Evolutionary conservation across 2,329 filamentous ascomycete species (phyloP).

Genomic region (Penicillium sp.): DNA sequence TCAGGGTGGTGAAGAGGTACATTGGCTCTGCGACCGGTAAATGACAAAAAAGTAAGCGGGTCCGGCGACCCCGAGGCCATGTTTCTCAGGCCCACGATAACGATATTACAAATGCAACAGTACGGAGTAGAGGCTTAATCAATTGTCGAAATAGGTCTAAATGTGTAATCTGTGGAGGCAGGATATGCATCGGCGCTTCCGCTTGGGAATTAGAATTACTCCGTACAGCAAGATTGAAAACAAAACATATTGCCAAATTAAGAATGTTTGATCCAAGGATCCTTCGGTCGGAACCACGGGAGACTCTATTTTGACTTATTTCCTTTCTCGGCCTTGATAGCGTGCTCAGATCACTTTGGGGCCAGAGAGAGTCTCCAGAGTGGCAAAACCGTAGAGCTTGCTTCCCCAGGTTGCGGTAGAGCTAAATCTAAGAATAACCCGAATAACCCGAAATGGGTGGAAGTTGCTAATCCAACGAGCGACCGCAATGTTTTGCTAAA

Average conservation of each 20-base stretch:
- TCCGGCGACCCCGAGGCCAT: constrained; percentile 16
- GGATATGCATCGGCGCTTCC: neutral
- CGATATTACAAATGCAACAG: neutral
- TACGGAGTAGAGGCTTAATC: neutral
- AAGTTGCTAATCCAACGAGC: neutral
- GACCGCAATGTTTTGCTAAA: neutral
- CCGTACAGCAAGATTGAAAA: no score
- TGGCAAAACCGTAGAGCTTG: constrained; percentile 4
- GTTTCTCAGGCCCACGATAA: constrained; percentile 4
- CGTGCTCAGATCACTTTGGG: constrained; percentile 5
- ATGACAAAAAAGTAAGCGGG: neutral
- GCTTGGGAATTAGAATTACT: neutral
- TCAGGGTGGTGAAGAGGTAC: neutral
- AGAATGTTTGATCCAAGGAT: constrained; percentile 1
- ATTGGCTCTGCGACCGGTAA: neutral
- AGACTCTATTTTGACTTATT: neutral
- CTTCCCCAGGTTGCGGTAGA: neutral
- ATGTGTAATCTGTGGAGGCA: neutral
- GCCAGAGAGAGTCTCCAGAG: neutral
- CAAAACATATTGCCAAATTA: neutral
- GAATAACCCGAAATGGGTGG: neutral
- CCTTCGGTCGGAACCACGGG: neutral
- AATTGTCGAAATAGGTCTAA: neutral
- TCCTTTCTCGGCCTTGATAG: neutral
- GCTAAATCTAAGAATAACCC: neutral